Base-by-base conservation (phyloP, 78 protist species). In the Dictyostelium brefeldianum region DNA sequence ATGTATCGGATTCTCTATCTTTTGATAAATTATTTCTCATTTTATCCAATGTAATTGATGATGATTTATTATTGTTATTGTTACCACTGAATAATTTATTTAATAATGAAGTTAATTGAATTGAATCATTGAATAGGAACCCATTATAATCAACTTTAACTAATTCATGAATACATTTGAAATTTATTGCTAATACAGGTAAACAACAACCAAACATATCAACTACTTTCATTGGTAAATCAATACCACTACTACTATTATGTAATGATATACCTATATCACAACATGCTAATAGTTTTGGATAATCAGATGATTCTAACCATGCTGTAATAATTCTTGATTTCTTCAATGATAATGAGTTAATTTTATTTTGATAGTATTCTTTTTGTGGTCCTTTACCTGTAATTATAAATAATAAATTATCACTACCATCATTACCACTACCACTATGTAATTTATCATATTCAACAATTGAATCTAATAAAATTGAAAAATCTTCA, bases 211-310 rank as follows among this genome's bases (percentile, higher is more conserved):
- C 99, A 82, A 98, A 96, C 99, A 98, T 97, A 79, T 99, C 99
- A 22, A 98, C 98, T 8, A 98, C 98, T 94, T 99, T 99, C 99
- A 99, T 99, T 25, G 99, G 99, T 22, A 99, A 91, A 80, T 99
- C 99, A 9, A 97, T 22, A 3, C 99, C 99, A 54, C 97, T 85
- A 9, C 98, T 92, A 8, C 98, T 97, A 15, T 75, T 46, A 95
- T 99, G 99, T 20, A 99, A 92, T 20, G 96, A 97, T 27, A 98
- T 91, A 81, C 95, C 95, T 8, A 91, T 78, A 36, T 91, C 95
- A 20, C 89, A 71, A 74, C 95, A 81, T 25, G 78, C 95, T 59
- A 91, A 59, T 48, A 91, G 12, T 17, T 62, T 80, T 11, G 97
- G 95, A 89, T 96, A 96, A 95, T 97, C 97, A 29, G 67, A 89